These are phyloP conservation scores for Talaromyces atroroseus DNA, from an alignment of 2,329 filamentous ascomycete genomes.

Conservation along the genomic window DNA sequence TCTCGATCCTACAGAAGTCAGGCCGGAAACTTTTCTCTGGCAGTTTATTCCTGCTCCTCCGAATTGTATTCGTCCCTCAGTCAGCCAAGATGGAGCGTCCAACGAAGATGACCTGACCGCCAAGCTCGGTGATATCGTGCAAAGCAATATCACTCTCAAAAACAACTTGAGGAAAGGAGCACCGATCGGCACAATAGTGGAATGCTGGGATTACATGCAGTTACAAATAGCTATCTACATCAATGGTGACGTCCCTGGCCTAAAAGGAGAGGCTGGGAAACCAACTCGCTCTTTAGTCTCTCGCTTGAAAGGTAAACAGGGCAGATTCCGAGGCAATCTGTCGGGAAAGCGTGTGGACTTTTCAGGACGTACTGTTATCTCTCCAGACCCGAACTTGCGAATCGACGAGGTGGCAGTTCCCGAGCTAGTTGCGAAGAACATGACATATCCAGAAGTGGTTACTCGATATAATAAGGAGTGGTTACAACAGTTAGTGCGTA, in stretches of 20 bases:
- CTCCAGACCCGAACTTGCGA: slow-evolving; percentile 87
- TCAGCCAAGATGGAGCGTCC: slow-evolving; percentile 85
- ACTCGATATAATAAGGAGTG: slow-evolving; percentile 82
- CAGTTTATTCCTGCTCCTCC: slow-evolving; percentile 91
- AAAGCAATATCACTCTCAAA: slow-evolving; percentile 81
- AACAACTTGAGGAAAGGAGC: slow-evolving; percentile 78
- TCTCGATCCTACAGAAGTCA: slow-evolving; percentile 76
- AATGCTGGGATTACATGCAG: slow-evolving; percentile 97
- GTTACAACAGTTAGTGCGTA: slow-evolving; percentile 65
- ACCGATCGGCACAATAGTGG: slow-evolving; percentile 83
- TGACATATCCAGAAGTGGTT: slow-evolving; percentile 90
- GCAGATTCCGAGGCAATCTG: slow-evolving; percentile 91
- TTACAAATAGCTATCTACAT: slow-evolving; percentile 96
- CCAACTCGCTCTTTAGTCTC: slow-evolving; percentile 91
- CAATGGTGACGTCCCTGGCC: slow-evolving; percentile 88
- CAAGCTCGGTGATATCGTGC: slow-evolving; percentile 93
- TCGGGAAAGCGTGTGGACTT: slow-evolving; percentile 99
- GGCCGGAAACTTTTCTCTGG: slow-evolving; percentile 97
- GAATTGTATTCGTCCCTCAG: slow-evolving; percentile 88
- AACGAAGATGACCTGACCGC: slow-evolving; percentile 96
- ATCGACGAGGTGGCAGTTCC: slow-evolving; percentile 94
- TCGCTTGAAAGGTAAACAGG: slow-evolving; percentile 92
- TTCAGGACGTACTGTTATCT: slow-evolving; percentile 95
- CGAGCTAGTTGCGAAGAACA: slow-evolving; percentile 83
- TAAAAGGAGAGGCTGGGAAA: slow-evolving; percentile 85